Evolutionary conservation across 2,329 filamentous ascomycete genomes (phyloP).

Genomic region (Ascochyta fabae): DNA sequence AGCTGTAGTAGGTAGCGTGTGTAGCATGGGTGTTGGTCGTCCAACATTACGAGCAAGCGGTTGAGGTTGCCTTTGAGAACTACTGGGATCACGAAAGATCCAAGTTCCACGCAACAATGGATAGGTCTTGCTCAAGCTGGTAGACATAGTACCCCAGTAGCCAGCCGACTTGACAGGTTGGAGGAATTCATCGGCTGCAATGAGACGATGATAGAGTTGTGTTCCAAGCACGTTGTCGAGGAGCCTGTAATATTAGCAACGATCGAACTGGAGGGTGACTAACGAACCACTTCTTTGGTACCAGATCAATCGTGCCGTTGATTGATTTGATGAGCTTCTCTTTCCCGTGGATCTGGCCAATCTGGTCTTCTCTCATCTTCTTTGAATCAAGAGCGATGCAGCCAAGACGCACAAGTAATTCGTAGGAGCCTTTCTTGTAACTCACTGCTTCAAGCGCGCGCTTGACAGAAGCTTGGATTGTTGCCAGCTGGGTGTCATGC

Average conservation of each 20-base stretch:
- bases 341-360: conserved; percentile 24
- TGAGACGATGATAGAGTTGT: conserved; percentile 31
- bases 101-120: conserved; percentile 39
- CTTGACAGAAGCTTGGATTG: conserved; percentile 28
- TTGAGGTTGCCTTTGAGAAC: background rate
- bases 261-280: background rate
- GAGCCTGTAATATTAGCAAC: conserved; percentile 25
- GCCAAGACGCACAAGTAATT: conserved; percentile 38
- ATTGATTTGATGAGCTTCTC: conserved; percentile 25
- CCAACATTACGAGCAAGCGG: conserved; percentile 18
- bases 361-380: conserved; percentile 12
- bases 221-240: conserved; percentile 24
- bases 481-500: conserved; percentile 16
- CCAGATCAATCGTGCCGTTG: conserved; percentile 14
- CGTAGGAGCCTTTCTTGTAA: conserved; percentile 34
- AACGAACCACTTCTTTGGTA: conserved; percentile 35
- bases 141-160: conserved; percentile 27
- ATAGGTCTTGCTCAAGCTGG: conserved; percentile 22
- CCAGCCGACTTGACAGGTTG: conserved; percentile 30
- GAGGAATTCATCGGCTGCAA: conserved; percentile 26
- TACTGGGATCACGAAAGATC: conserved; percentile 38
- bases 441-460: conserved; percentile 30
- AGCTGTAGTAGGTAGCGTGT: background rate
- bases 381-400: conserved; percentile 30
- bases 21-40: conserved; percentile 8